phyloP scores from a whole-genome alignment of 495 filamentous ascomycete species.

The Cercophora scortea region DNA sequence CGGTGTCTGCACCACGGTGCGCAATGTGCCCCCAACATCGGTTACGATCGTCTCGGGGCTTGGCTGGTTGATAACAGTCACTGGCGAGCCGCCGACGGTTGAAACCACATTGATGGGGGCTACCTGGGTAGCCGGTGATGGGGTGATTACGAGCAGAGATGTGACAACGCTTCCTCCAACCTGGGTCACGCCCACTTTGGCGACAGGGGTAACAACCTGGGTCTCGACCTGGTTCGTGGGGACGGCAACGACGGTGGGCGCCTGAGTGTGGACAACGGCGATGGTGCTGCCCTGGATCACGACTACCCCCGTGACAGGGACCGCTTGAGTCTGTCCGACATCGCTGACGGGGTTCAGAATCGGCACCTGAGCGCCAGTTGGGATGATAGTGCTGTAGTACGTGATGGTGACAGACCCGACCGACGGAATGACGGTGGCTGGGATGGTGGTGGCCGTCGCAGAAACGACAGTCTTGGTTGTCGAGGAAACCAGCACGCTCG shows the following conservation, averaged over 20 bases:
- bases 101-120: conserved; percentile 4
- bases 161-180: conserved; percentile 15
- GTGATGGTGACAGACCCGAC: conserved; percentile 20
- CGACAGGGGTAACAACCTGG: conserved; percentile 5
- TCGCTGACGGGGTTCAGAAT: neutral
- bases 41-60: conserved; percentile 10
- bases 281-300: conserved; percentile 8
- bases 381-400: conserved; percentile 14
- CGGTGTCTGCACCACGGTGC: conserved; percentile 14
- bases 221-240: conserved; percentile 9
- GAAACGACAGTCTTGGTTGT: neutral
- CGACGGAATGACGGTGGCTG: conserved; percentile 13
- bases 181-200: conserved; percentile 8
- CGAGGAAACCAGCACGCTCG: neutral
- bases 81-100: conserved; percentile 9
- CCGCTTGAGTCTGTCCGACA: neutral
- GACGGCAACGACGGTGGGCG: conserved; percentile 10
- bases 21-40: conserved; percentile 3
- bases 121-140: conserved; percentile 1
- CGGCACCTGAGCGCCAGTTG: neutral
- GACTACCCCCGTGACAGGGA: conserved; percentile 4
- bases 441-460: conserved; percentile 7
- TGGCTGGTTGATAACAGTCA: conserved; percentile 10
- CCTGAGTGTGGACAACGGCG: conserved; percentile 8
- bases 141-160: conserved; percentile 17